Evolutionary conservation across 768 basidiomycete genomes (phyloP).

Genomic region (Tylopilus sp.): DNA sequence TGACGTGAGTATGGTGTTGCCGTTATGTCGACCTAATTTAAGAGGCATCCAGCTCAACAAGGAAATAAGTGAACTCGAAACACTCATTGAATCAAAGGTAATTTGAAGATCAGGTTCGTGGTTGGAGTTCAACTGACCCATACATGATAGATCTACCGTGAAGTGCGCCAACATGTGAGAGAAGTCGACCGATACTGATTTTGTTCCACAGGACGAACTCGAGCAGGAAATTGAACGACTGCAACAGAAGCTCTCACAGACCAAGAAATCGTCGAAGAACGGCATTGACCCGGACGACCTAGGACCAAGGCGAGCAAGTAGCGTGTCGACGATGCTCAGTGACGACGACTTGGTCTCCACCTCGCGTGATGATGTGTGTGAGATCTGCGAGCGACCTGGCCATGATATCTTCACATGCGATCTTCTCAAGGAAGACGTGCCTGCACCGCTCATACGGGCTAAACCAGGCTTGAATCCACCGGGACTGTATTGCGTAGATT

Average conservation of each 20-base stretch:
- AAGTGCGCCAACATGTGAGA: constrained; percentile 40
- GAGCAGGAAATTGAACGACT: constrained; percentile 79
- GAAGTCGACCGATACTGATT: constrained; percentile 9
- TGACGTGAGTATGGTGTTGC: constrained; percentile 46
- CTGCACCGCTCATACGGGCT: constrained; percentile 22
- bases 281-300: constrained; percentile 36
- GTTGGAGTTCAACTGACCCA: constrained; percentile 3
- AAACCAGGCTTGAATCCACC: constrained; percentile 19
- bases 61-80: constrained; percentile 89
- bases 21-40: not conserved
- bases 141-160: constrained; percentile 69
- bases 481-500: constrained; percentile 74
- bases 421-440: constrained; percentile 57
- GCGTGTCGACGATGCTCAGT: constrained; percentile 23
- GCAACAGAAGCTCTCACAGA: constrained; percentile 63
- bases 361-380: constrained; percentile 57
- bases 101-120: constrained; percentile 1
- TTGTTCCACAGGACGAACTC: constrained; percentile 64
- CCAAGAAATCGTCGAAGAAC: constrained; percentile 55
- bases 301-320: constrained; percentile 22
- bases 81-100: constrained; percentile 92
- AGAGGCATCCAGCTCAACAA: constrained; percentile 64
- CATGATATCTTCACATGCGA: constrained; percentile 87
- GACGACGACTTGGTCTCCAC: constrained; percentile 21
- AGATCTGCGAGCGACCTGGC: constrained; percentile 81